Percentiles rank a stretch among this genome's conserved stretches.
phyloP scores from a whole-genome alignment of 768 basidiomycete genomes.

The Hericium coralloides region DNA sequence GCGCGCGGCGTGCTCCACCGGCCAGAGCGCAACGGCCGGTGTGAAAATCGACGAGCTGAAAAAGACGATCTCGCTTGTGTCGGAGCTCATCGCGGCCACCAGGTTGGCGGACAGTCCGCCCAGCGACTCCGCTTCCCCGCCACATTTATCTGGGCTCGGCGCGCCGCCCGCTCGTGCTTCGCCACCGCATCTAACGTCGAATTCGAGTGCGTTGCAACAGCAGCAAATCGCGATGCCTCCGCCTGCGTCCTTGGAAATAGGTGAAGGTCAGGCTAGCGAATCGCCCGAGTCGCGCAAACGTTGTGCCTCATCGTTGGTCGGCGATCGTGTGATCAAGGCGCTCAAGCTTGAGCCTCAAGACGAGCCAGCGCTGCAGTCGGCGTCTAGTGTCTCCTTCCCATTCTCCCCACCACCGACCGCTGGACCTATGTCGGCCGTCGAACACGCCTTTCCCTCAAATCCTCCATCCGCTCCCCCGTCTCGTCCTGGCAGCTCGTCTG shows the following conservation, averaged over 20 bases:
- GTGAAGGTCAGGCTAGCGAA: slow-evolving; percentile 21
- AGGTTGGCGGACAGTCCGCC: slow-evolving; percentile 26
- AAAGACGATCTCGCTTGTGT: slow-evolving; percentile 42
- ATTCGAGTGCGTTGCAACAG: slow-evolving; percentile 1
- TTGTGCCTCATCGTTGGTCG: slow-evolving; percentile 38
- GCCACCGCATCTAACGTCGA: slow-evolving; percentile 7
- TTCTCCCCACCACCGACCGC: slow-evolving; percentile 14
- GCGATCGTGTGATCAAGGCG: slow-evolving; percentile 37
- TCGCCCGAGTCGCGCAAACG: slow-evolving; percentile 40
- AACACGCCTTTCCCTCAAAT: slow-evolving; percentile 12
- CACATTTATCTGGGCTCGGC: neutral
- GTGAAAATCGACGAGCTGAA: slow-evolving; percentile 47
- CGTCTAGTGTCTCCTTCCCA: slow-evolving; percentile 14
- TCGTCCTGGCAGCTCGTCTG: slow-evolving; percentile 25
- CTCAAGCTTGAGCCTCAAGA: slow-evolving; percentile 42
- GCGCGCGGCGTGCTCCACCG: slow-evolving; percentile 37
- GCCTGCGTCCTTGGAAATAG: slow-evolving; percentile 20
- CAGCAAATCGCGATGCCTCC: slow-evolving; percentile 14
- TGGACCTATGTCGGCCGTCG: slow-evolving; percentile 4
- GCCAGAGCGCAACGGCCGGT: slow-evolving; percentile 38
- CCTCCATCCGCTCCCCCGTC: slow-evolving; percentile 18
- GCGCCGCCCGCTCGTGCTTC: slow-evolving; percentile 8
- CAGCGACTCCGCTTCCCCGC: slow-evolving; percentile 18
- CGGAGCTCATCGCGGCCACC: slow-evolving; percentile 43
- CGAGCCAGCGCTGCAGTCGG: slow-evolving; percentile 22